phyloP scores from a whole-genome alignment of 2,329 filamentous ascomycete genomes.

The Pseudogymnoascus sp. region DNA sequence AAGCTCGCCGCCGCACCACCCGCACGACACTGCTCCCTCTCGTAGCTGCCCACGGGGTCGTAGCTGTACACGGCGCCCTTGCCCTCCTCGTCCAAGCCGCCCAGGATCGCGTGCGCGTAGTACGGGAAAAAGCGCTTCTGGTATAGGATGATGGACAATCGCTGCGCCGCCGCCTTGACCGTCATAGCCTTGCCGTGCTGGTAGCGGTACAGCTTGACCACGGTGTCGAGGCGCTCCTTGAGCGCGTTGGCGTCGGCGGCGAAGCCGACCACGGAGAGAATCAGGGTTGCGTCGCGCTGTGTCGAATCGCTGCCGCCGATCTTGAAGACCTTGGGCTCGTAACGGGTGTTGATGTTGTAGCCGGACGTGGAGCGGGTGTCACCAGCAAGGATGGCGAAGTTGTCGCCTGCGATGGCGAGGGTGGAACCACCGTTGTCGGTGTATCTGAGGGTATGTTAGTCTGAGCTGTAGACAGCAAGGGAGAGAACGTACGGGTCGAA shows the following conservation, averaged over 20 bases:
- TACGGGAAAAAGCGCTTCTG: conserved; percentile 98
- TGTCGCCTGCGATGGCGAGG: conserved; percentile 83
- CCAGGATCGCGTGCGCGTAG: conserved; percentile 92
- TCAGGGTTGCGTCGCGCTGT: conserved; percentile 75
- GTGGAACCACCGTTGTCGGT: conserved; percentile 97
- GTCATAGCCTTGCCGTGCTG: conserved; percentile 95
- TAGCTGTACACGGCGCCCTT: conserved; percentile 94
- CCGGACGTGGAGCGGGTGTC: conserved; percentile 93
- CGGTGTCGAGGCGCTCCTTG: conserved; percentile 84
- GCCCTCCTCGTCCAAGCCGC: conserved; percentile 88
- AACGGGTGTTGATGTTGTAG: conserved; percentile 98
- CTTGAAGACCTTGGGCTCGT: conserved; percentile 92
- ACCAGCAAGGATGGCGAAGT: conserved; percentile 94
- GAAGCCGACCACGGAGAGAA: conserved; percentile 92
- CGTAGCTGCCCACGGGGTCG: conserved; percentile 95
- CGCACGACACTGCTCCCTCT: conserved; percentile 90
- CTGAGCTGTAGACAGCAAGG: conserved; percentile 4
- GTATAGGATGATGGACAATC: conserved; percentile 92
- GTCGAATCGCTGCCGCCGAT: conserved; percentile 86
- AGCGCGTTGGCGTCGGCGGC: conserved; percentile 90
- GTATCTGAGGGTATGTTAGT: conserved; percentile 53
- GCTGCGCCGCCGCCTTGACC: conserved; percentile 88
- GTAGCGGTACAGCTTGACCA: conserved; percentile 99
- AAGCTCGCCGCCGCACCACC: conserved; percentile 86
- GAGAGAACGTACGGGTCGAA: conserved; percentile 70